phyloP scores from a whole-genome alignment of 2,329 filamentous ascomycete genomes.

The Pseudogymnoascus sp. region DNA sequence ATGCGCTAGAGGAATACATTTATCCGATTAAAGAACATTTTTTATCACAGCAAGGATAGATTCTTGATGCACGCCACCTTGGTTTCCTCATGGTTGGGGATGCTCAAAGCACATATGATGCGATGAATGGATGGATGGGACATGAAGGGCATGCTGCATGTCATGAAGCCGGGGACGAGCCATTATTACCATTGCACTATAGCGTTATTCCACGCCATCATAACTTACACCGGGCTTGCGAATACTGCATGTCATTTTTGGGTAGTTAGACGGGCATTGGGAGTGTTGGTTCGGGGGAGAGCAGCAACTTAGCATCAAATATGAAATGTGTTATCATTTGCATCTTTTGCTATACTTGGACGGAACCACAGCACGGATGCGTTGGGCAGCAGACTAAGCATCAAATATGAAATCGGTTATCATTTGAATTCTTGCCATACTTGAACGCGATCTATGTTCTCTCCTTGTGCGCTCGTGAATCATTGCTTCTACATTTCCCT shows the following conservation, averaged over 20 bases:
- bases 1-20: background rate
- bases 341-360: background rate
- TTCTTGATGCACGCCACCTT: background rate
- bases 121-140: background rate
- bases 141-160: background rate
- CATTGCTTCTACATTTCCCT: background rate
- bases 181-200: background rate
- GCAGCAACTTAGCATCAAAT: constrained; percentile 2
- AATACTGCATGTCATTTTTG: constrained; percentile 6
- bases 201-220: background rate
- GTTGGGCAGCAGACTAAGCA: background rate
- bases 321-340: background rate
- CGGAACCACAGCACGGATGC: background rate
- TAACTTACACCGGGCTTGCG: background rate
- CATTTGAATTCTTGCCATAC: background rate
- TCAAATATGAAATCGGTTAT: background rate
- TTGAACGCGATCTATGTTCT: background rate
- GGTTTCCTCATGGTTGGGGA: background rate
- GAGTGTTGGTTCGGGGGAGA: background rate
- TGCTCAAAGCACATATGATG: background rate
- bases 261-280: background rate
- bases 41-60: background rate
- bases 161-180: background rate
- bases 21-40: constrained; percentile 8
- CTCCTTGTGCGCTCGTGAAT: background rate